A percentile compares a stretch with the other conserved stretches of the same genome.
These are phyloP conservation scores for Saccharomycopsis oosterbeekiorum DNA, from an alignment of 805 yeast species.

Conservation along the genomic window DNA sequence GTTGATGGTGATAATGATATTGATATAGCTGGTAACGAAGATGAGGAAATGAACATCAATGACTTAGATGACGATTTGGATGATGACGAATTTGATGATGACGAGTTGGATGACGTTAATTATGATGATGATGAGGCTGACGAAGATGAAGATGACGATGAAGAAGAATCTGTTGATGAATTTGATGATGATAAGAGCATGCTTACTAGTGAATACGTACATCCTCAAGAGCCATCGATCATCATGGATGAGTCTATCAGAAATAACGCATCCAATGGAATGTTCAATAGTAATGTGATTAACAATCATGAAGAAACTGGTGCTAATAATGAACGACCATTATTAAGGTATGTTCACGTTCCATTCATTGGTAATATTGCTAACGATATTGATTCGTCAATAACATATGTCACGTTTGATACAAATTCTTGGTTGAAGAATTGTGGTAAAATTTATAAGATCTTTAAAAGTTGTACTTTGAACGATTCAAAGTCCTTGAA, in stretches of 20 bases:
- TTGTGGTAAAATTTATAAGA: constrained; percentile 66
- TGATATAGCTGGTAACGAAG: constrained; percentile 7
- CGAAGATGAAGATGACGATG: constrained; percentile 11
- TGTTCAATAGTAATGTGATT: neutral
- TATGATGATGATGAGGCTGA: constrained; percentile 7
- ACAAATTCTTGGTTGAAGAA: constrained; percentile 77
- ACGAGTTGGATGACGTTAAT: neutral
- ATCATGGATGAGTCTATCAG: neutral
- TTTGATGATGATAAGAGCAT: neutral
- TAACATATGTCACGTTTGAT: constrained; percentile 56
- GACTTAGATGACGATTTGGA: constrained; percentile 10
- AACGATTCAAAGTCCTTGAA: constrained; percentile 19
- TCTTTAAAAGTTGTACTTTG: constrained; percentile 50
- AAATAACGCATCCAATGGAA: neutral
- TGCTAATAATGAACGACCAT: neutral
- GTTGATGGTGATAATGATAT: neutral
- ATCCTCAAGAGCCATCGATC: constrained; percentile 1
- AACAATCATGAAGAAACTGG: constrained; percentile 4
- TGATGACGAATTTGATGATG: constrained; percentile 13
- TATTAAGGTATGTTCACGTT: constrained; percentile 4
- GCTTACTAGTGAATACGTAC: constrained; percentile 1
- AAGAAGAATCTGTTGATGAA: constrained; percentile 18
- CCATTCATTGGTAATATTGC: constrained; percentile 41
- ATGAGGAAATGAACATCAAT: constrained; percentile 4
- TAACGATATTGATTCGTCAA: constrained; percentile 43